Conservation (phyloP, 192 early-diverging fungal genomes). For the Umbelopsis ramanniana region DNA sequence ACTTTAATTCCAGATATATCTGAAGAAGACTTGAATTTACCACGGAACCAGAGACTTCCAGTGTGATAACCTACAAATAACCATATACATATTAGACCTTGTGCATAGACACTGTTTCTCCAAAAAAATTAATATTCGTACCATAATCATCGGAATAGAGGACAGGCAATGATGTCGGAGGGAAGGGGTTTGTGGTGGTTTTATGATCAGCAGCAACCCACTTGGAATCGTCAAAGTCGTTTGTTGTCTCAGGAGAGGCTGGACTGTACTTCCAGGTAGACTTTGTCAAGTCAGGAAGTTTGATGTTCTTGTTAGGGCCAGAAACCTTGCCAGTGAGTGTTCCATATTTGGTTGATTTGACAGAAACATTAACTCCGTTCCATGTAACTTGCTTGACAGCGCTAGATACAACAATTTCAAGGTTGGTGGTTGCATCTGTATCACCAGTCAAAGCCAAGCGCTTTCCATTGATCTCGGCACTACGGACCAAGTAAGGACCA, state of each 20-base stretch:
- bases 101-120: background rate
- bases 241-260: slow-evolving; percentile 21
- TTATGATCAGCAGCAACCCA: slow-evolving; percentile 16
- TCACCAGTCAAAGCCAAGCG: slow-evolving; percentile 21
- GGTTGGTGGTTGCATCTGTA: slow-evolving; percentile 1
- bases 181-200: background rate
- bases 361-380: slow-evolving; percentile 13
- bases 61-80: slow-evolving; percentile 9
- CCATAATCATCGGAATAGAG: slow-evolving; percentile 21
- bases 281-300: slow-evolving; percentile 21
- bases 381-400: background rate
- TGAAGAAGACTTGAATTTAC: slow-evolving; percentile 7
- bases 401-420: slow-evolving; percentile 18
- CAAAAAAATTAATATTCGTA: background rate
- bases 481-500: slow-evolving; percentile 25
- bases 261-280: slow-evolving; percentile 21
- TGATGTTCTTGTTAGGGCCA: background rate
- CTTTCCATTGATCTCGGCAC: slow-evolving; percentile 4
- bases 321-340: slow-evolving; percentile 3
- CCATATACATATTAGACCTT: background rate
- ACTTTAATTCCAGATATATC: slow-evolving; percentile 8
- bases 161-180: background rate
- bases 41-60: slow-evolving; percentile 26
- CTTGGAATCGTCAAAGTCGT: slow-evolving; percentile 20
- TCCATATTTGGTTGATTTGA: slow-evolving; percentile 15